A percentile compares a stretch with the other conserved stretches of the same genome.
phyloP scores from a whole-genome alignment of 139 green algal genomes.

The Parachlorella kessleri region DNA sequence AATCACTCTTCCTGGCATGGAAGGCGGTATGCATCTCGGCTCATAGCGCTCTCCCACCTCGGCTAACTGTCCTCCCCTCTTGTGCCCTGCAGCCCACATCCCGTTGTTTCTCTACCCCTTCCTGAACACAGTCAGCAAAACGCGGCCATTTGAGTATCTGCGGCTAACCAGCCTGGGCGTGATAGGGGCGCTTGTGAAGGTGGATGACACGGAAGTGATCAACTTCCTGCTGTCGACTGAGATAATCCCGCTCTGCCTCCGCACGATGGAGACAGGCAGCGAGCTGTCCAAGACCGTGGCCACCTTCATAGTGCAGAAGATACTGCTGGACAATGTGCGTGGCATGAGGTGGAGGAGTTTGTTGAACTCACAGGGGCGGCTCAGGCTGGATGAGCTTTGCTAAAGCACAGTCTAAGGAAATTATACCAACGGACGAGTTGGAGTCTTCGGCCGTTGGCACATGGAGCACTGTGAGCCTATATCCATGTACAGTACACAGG shows the following conservation, averaged over 20 bases:
- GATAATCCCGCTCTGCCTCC: slow-evolving; percentile 98
- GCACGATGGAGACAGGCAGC: slow-evolving; percentile 99
- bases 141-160: slow-evolving; percentile 98
- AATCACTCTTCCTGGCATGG: neutral
- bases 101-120: slow-evolving; percentile 99
- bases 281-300: slow-evolving; percentile 99
- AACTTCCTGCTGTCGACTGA: slow-evolving; percentile 99
- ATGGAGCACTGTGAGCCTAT: too few relatives aligned
- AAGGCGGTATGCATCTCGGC: too few relatives aligned
- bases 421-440: too few relatives aligned
- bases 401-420: too few relatives aligned
- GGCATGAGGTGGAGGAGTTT: too few relatives aligned
- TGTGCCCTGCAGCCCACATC: slow-evolving; percentile 85
- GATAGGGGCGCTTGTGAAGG: slow-evolving; percentile 98
- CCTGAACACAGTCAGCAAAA: slow-evolving; percentile 98
- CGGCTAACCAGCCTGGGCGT: slow-evolving; percentile 95
- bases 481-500: too few relatives aligned
- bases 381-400: too few relatives aligned
- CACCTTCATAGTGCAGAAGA: slow-evolving; percentile 99
- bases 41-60: neutral
- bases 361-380: too few relatives aligned
- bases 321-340: slow-evolving; percentile 94
- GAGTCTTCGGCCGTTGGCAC: too few relatives aligned
- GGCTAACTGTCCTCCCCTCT: neutral
- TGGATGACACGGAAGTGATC: slow-evolving; percentile 99